Base-by-base conservation (phyloP, 176 grass and related monocot species). In the Hordeum vulgare region DNA sequence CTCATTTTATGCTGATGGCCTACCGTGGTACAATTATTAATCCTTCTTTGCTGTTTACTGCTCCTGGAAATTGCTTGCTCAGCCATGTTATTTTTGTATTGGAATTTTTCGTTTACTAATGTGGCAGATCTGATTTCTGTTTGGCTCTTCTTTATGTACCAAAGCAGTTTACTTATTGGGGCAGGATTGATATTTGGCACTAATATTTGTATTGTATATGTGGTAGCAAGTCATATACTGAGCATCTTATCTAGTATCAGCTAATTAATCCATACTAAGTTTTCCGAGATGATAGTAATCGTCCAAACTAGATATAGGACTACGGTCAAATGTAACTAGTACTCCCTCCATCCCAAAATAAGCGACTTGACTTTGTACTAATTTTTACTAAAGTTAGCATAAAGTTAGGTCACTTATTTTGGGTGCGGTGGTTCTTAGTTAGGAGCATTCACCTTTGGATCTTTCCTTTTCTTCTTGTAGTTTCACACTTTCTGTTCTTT, bases 1-100 rank as follows among this genome's bases (percentile, higher is more conserved):
- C 75, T 69, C 29, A 80, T 86, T 87, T 80, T 75, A 74, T 79
- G 80, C 8, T 60, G 44, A 57, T 62, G 33, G 34, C 21, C 17
- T 25, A 7, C 15, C n/a, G 21, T 36, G 31, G 17, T 53, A 15
- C 54, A 17, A 9, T 25, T 57, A 9, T 25, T 57, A 74, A 27
- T 61, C 81, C 3, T 1, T 24, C 28, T 81, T 66, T 21, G 29
- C 1, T 17, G 14, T 66, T 65, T 63, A 78, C 20, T 71, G n/a
- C 41, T 88, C 57, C 34, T 67, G 12, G 33, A 78, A 61, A 20
- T 64, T 63, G 57, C 40, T 35, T 63, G 27, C 6, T n/a, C 18
- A 62, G 20, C 21, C 51, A 21, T 82, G 5, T 28, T 23, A 61
- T 5, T 49, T 8, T 25, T 28, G 17, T 7, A 9, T 5, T 44